phyloP scores from a whole-genome alignment of 495 filamentous ascomycete genomes.

The Penicillium arizonense region DNA sequence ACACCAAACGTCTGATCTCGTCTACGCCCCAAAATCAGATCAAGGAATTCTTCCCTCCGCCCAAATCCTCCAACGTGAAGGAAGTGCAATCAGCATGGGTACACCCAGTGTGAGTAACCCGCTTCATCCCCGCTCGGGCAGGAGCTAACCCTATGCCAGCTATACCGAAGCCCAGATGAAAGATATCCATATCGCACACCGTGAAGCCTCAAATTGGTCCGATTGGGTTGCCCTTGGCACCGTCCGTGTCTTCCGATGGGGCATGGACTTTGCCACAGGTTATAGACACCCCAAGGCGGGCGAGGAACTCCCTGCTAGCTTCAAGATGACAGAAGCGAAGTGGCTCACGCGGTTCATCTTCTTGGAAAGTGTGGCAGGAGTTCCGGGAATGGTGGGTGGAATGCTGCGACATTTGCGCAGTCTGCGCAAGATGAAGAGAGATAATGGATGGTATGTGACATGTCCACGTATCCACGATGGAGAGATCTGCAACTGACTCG shows the following conservation, averaged over 20 bases:
- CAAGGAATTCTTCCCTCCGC: conserved; percentile 42
- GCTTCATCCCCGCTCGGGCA: neutral
- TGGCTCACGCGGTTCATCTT: conserved; percentile 88
- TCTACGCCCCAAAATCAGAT: conserved; percentile 34
- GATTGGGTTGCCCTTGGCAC: conserved; percentile 64
- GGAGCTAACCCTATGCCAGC: conserved; percentile 27
- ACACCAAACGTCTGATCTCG: conserved; percentile 34
- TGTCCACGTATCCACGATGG: neutral
- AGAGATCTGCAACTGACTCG: no score
- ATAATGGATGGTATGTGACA: conserved; percentile 78
- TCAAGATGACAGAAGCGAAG: conserved; percentile 69
- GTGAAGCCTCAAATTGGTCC: conserved; percentile 62
- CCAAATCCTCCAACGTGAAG: conserved; percentile 33
- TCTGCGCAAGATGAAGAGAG: conserved; percentile 78
- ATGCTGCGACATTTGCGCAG: conserved; percentile 88
- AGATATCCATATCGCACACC: conserved; percentile 62
- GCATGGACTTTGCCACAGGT: conserved; percentile 66
- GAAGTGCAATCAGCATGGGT: conserved; percentile 37
- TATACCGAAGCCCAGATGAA: conserved; percentile 66
- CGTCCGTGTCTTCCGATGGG: conserved; percentile 63
- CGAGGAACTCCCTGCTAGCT: conserved; percentile 39
- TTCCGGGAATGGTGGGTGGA: conserved; percentile 95
- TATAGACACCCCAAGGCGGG: conserved; percentile 63
- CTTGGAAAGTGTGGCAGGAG: conserved; percentile 89
- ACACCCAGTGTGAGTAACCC: conserved; percentile 41